Conservation (phyloP, 352 stramenopile species). For the Phytophthora syringae region DNA sequence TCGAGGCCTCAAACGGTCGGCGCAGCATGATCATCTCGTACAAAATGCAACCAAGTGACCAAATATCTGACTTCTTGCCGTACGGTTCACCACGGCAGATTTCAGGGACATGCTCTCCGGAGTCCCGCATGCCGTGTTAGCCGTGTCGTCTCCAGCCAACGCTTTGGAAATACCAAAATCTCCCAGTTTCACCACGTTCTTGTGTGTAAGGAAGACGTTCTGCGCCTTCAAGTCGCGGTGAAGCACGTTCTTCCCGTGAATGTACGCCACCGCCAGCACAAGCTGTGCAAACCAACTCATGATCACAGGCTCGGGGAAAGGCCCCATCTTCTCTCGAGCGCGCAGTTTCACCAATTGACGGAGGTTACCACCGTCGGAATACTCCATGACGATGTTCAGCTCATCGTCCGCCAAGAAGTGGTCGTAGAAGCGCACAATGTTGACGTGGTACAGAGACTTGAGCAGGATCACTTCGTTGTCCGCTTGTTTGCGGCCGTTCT, state of each 20-base stretch:
- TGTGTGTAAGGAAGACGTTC: constrained; percentile 89
- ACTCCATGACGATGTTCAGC: constrained; percentile 92
- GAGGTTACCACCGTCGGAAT: constrained; percentile 84
- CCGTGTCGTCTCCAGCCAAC: constrained; percentile 77
- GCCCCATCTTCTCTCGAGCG: constrained; percentile 78
- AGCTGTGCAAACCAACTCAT: constrained; percentile 91
- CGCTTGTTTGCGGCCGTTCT: constrained; percentile 86
- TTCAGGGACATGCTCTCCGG: constrained; percentile 90
- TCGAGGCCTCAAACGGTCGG: constrained; percentile 85
- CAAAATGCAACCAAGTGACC: constrained; percentile 89
- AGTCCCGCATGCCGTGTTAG: constrained; percentile 85
- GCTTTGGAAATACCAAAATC: constrained; percentile 92
- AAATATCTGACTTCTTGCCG: constrained; percentile 91
- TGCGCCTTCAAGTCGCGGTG: constrained; percentile 90
- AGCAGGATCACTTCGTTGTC: constrained; percentile 91
- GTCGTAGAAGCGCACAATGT: constrained; percentile 92
- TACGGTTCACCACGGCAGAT: constrained; percentile 89
- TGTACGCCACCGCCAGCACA: constrained; percentile 85
- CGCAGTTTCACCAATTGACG: constrained; percentile 85
- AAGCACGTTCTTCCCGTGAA: constrained; percentile 90
- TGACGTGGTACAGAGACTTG: constrained; percentile 90
- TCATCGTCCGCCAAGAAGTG: constrained; percentile 88
- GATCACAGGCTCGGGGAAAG: constrained; percentile 84
- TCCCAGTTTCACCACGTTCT: constrained; percentile 89
- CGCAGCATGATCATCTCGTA: constrained; percentile 92